phyloP scores from a whole-genome alignment of 805 yeast species.

The Zygotorulaspora chibaensis region DNA sequence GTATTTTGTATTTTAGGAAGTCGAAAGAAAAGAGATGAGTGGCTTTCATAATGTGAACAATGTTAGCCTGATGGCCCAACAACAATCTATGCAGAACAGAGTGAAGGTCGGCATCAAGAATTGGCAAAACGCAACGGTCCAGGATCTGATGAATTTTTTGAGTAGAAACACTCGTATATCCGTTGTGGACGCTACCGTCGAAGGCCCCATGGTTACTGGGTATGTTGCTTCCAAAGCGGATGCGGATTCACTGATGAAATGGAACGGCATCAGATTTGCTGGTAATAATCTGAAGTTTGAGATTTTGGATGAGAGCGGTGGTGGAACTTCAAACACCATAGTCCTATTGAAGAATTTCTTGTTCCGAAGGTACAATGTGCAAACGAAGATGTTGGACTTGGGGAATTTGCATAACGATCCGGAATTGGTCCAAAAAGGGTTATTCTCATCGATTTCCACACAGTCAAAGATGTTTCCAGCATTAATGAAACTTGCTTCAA shows the following conservation, averaged over 20 bases:
- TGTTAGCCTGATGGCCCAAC: constrained; percentile 26
- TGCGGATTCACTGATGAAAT: constrained; percentile 53
- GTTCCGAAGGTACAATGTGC: constrained; percentile 61
- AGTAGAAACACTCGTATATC: constrained; percentile 60
- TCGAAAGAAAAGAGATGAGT: constrained; percentile 10
- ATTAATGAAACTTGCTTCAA: constrained; percentile 71
- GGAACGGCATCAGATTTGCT: constrained; percentile 80
- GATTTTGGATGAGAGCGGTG: constrained; percentile 25
- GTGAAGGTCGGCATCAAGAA: constrained; percentile 62
- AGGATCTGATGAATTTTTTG: constrained; percentile 65
- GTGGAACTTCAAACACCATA: constrained; percentile 46
- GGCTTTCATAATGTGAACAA: constrained; percentile 29
- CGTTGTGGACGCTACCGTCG: constrained; percentile 49
- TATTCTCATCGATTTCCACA: constrained; percentile 57
- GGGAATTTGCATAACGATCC: constrained; percentile 62
- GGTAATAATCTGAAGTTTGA: constrained; percentile 60
- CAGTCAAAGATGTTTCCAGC: constrained; percentile 87
- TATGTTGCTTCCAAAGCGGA: constrained; percentile 51
- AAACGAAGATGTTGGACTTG: constrained; percentile 63
- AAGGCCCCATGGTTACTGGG: constrained; percentile 57
- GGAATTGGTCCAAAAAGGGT: constrained; percentile 53
- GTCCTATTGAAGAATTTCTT: constrained; percentile 60
- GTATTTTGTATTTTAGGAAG: not conserved
- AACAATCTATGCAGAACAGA: constrained; percentile 31
- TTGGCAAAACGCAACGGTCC: constrained; percentile 76